Evolutionary conservation across 352 stramenopile genomes (phyloP).

Genomic region (Globisporangium megalacanthum): DNA sequence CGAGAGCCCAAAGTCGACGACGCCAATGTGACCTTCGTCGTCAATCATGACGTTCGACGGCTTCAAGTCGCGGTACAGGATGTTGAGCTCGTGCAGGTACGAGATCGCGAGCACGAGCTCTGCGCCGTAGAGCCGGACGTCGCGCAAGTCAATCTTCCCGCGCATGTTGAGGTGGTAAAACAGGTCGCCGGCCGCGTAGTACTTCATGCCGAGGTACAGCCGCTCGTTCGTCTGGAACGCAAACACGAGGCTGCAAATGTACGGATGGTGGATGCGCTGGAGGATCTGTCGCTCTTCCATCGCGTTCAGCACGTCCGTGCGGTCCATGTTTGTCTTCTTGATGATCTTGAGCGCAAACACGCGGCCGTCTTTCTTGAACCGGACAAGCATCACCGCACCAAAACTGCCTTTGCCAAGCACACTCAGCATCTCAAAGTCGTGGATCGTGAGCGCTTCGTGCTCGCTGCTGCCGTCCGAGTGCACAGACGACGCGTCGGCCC

Average conservation of each 20-base stretch:
- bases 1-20: conserved; percentile 86
- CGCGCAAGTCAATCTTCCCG: conserved; percentile 51
- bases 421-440: conserved; percentile 90
- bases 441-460: conserved; percentile 71
- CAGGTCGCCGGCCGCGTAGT: conserved; percentile 82
- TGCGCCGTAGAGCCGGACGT: conserved; percentile 73
- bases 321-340: conserved; percentile 88
- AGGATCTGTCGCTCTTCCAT: conserved; percentile 89
- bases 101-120: conserved; percentile 86
- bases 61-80: conserved; percentile 85
- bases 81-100: conserved; percentile 87
- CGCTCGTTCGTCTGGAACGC: conserved; percentile 87
- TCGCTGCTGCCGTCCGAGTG: conserved; percentile 22
- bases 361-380: conserved; percentile 85
- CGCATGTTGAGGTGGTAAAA: conserved; percentile 89
- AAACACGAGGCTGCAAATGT: conserved; percentile 85
- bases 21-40: conserved; percentile 80
- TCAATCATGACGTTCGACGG: conserved; percentile 90
- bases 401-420: conserved; percentile 85
- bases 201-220: conserved; percentile 88
- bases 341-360: conserved; percentile 90
- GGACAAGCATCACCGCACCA: conserved; percentile 85
- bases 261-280: conserved; percentile 84
- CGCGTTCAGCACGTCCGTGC: conserved; percentile 75
- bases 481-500: conserved; percentile 13